Base-by-base conservation (phyloP, 768 basidiomycete species). In the Pleurotus salmoneostramineus region DNA sequence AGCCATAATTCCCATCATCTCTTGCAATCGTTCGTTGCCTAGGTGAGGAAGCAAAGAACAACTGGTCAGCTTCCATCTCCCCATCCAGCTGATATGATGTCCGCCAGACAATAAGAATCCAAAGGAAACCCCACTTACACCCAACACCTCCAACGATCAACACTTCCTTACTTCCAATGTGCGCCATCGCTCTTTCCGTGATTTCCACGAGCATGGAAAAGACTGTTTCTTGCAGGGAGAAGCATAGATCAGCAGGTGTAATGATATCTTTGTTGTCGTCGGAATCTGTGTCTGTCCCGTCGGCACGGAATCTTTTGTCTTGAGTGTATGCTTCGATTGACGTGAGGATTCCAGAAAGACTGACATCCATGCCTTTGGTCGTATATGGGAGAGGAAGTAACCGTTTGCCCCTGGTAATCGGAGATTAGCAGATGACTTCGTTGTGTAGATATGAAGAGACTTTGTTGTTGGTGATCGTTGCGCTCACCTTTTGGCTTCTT, bases 1-100 rank as follows among this genome's bases (percentile, higher is more conserved):
- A 3, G 93, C 94, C 97, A 99, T 99, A 59, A 94, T 86, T 14
- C 87, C 89, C 97, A 99, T 99, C 97, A 99, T 99, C 65, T 97
- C 84, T 73, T 99, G 97, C 40, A 99, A 74, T 59, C 96, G 78
- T 65, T 90, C 82, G 67, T 99, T 99, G 64, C 91, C 95, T 98
- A 60, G 47, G 34, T 12, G 35, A 40, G 8, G 60, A 33, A 37
- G 51, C 21, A 21, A 55, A 37, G 27, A 37, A 12, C 31, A 51
- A 47, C 57, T 17, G 8, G 12, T 37, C 52, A 15, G 27, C 40
- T 27, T 8, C 11, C 40, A 4, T 55, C 36, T 42, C 14, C 40
- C 14, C 27, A n/a, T 8, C 40, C 21, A 27, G 21, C 21, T 27
- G 21, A 27, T 27, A 27, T 27, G 21, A 27, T 27, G 21, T 27